Percentiles rank a stretch among this genome's conserved stretches.
Conservation (phyloP, 2,329 filamentous ascomycete genomes). For the Aspergillus tanneri region DNA sequence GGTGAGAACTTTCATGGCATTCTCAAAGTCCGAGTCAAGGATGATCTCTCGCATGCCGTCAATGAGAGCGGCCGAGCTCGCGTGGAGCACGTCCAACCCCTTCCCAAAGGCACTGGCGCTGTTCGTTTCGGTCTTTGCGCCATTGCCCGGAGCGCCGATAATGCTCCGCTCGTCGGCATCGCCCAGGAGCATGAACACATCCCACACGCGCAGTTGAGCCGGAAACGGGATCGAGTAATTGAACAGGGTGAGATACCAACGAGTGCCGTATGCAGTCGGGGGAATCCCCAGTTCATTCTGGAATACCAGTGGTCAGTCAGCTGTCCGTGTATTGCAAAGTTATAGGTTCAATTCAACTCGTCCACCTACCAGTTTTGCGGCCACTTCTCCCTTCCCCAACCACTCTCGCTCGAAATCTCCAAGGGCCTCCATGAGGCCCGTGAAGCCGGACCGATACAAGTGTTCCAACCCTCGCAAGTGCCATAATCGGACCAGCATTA, state of each 20-base stretch:
- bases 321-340: neutral
- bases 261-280: slow-evolving; percentile 88
- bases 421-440: slow-evolving; percentile 80
- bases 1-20: slow-evolving; percentile 94
- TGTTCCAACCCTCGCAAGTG: slow-evolving; percentile 79
- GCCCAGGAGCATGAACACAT: slow-evolving; percentile 93
- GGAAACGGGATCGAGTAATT: slow-evolving; percentile 95
- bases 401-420: slow-evolving; percentile 81
- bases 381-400: slow-evolving; percentile 76
- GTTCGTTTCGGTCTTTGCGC: slow-evolving; percentile 20
- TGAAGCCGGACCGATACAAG: slow-evolving; percentile 81
- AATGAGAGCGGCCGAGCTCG: slow-evolving; percentile 83
- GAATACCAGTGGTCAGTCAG: slow-evolving; percentile 10
- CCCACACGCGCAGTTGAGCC: slow-evolving; percentile 93
- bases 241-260: slow-evolving; percentile 97
- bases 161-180: slow-evolving; percentile 57
- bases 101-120: slow-evolving; percentile 51
- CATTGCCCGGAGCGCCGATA: slow-evolving; percentile 18
- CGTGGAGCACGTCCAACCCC: slow-evolving; percentile 84
- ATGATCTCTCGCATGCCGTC: slow-evolving; percentile 86
- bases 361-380: slow-evolving; percentile 69
- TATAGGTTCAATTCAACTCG: neutral
- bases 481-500: slow-evolving; percentile 97
- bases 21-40: slow-evolving; percentile 92
- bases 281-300: slow-evolving; percentile 76